Evolutionary conservation across 2,329 filamentous ascomycete genomes (phyloP).

Genomic region (Corynespora cassiicola): DNA sequence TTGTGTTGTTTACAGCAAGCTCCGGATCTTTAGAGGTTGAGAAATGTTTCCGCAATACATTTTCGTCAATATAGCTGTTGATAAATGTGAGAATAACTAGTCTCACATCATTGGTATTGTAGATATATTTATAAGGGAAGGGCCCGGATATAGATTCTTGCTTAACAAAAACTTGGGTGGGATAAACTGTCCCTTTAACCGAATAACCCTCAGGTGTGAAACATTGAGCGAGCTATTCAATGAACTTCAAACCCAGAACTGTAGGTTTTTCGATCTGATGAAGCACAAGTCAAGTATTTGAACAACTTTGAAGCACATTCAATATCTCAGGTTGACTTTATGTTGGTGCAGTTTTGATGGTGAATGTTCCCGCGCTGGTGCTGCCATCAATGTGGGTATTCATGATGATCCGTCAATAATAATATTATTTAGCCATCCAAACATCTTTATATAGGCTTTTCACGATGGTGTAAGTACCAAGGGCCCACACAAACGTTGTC

Average conservation of each 20-base stretch:
- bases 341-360: constrained; percentile 21
- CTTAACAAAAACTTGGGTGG: constrained; percentile 9
- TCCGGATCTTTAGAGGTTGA: constrained; percentile 10
- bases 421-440: constrained; percentile 10
- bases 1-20: constrained; percentile 13
- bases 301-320: constrained; percentile 15
- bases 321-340: constrained; percentile 25
- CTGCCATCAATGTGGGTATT: constrained; percentile 9
- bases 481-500: constrained; percentile 7
- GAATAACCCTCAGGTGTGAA: constrained; percentile 14
- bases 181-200: constrained; percentile 8
- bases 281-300: constrained; percentile 21
- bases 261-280: constrained; percentile 25
- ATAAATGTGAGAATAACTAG: constrained; percentile 9
- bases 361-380: constrained; percentile 15
- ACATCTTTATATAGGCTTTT: constrained; percentile 12
- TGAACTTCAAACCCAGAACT: constrained; percentile 24
- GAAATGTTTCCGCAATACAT: constrained; percentile 13
- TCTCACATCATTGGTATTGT: constrained; percentile 21
- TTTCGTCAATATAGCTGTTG: constrained; percentile 10
- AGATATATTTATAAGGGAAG: constrained; percentile 20
- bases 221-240: constrained; percentile 20
- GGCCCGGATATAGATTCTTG: constrained; percentile 23
- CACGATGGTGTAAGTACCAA: constrained; percentile 11
- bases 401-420: constrained; percentile 7